Evolutionary conservation across 306 rosid species (phyloP).

Genomic region (Corylus heterophylla): DNA sequence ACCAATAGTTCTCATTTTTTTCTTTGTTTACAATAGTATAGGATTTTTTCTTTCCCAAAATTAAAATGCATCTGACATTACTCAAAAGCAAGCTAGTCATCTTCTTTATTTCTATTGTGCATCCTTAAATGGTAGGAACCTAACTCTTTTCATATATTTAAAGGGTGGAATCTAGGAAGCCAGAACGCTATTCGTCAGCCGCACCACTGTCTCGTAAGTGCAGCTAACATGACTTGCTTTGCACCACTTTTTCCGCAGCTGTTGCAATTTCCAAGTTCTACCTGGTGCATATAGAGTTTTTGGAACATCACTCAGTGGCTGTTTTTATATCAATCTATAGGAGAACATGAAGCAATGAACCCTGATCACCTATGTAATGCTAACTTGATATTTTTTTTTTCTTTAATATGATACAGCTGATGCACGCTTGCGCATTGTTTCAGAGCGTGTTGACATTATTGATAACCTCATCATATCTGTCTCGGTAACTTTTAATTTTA

Average conservation of each 20-base stretch:
- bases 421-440: conserved; percentile 94
- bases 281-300: conserved; percentile 7
- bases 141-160: conserved; percentile 49
- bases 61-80: background rate
- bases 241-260: conserved; percentile 1
- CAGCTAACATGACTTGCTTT: conserved; percentile 23
- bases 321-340: conserved; percentile 6
- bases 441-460: conserved; percentile 83
- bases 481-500: conserved; percentile 59
- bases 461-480: conserved; percentile 89
- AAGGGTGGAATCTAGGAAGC: conserved; percentile 98
- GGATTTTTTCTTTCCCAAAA: background rate
- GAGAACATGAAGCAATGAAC: conserved; percentile 16
- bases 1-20: background rate
- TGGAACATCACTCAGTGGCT: conserved; percentile 2
- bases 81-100: background rate
- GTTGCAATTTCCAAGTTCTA: conserved; percentile 15
- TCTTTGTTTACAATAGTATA: background rate
- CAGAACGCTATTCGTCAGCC: conserved; percentile 95
- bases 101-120: conserved; percentile 4
- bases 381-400: conserved; percentile 4
- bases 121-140: conserved; percentile 27
- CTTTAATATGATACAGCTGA: conserved; percentile 60
- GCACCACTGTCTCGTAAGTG: conserved; percentile 97
- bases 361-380: conserved; percentile 10